Conservation (phyloP, 257 asterid species). For the Capsicum rhomboideum region DNA sequence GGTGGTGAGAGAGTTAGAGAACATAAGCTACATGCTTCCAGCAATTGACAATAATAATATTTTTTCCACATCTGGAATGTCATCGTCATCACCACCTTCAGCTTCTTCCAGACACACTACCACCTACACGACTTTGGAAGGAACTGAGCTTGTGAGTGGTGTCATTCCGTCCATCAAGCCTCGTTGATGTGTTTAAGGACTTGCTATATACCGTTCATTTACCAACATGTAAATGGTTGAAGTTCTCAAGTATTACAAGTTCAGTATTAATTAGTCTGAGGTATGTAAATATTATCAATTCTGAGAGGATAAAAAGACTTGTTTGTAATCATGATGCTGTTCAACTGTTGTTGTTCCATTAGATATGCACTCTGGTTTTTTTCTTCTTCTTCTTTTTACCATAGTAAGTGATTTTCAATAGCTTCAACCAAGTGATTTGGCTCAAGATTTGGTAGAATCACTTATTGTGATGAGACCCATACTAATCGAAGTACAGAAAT, state of each 20-base stretch:
- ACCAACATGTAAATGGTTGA: not conserved
- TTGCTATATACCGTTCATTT: not conserved
- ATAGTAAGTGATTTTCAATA: not conserved
- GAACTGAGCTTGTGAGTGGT: slow-evolving; percentile 27
- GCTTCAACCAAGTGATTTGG: not conserved
- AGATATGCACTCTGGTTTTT: not conserved
- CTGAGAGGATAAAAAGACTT: not conserved
- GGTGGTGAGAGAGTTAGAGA: slow-evolving; percentile 26
- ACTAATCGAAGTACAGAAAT: no score
- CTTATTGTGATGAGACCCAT: no score
- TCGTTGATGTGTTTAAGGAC: slow-evolving; percentile 6
- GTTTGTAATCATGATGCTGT: not conserved
- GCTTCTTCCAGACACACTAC: slow-evolving; percentile 7
- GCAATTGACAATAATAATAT: slow-evolving; percentile 4
- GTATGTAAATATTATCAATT: not conserved
- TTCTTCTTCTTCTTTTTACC: no score
- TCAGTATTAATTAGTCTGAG: not conserved
- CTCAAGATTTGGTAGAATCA: no score
- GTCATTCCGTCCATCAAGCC: slow-evolving; percentile 22
- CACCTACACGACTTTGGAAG: slow-evolving; percentile 18
- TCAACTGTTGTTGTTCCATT: not conserved
- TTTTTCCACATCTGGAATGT: not conserved
- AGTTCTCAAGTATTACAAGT: not conserved
- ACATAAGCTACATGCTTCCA: slow-evolving; percentile 21
- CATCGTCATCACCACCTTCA: slow-evolving; percentile 3